Evolutionary conservation across 768 basidiomycete species (phyloP).

Genomic region (Rhizopogon vesiculosus): DNA sequence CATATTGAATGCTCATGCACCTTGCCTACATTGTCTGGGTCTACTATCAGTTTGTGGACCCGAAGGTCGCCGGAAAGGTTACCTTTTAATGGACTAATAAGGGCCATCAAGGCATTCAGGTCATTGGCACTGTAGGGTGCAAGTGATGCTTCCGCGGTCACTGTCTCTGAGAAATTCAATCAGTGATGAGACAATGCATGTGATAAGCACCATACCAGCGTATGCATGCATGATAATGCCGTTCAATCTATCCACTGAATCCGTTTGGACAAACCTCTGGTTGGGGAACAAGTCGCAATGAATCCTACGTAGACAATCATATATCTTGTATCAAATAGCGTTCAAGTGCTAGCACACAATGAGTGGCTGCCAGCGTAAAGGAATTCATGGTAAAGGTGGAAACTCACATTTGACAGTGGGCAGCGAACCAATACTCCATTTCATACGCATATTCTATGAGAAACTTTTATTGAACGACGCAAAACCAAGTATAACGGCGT

Average conservation of each 20-base stretch:
- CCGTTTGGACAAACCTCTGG: neutral
- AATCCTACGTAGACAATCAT: slow-evolving; percentile 7
- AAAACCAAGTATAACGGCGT: neutral
- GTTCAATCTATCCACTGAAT: neutral
- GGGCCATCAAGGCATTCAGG: slow-evolving; percentile 5
- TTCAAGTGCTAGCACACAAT: neutral
- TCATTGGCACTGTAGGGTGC: slow-evolving; percentile 10
- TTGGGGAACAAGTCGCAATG: slow-evolving; percentile 17
- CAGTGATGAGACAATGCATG: too few species aligned
- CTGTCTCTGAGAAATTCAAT: slow-evolving; percentile 9
- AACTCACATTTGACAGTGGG: neutral
- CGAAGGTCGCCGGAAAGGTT: too few species aligned
- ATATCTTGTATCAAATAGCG: neutral
- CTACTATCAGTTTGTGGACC: too few species aligned
- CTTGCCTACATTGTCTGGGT: neutral
- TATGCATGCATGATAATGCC: slow-evolving; percentile 5
- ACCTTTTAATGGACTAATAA: slow-evolving; percentile 5
- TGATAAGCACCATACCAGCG: neutral
- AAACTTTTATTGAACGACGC: neutral
- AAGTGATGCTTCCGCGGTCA: slow-evolving; percentile 10
- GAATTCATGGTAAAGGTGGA: too few species aligned
- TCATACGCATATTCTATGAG: slow-evolving; percentile 17
- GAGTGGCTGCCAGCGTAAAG: neutral
- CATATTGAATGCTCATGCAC: slow-evolving; percentile 3
- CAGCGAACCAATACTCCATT: slow-evolving; percentile 20